Percentiles rank a stretch among this genome's conserved stretches.
phyloP scores from a whole-genome alignment of 371 early-diverging fungal genomes.

The Lichtheimia hyalospora region DNA sequence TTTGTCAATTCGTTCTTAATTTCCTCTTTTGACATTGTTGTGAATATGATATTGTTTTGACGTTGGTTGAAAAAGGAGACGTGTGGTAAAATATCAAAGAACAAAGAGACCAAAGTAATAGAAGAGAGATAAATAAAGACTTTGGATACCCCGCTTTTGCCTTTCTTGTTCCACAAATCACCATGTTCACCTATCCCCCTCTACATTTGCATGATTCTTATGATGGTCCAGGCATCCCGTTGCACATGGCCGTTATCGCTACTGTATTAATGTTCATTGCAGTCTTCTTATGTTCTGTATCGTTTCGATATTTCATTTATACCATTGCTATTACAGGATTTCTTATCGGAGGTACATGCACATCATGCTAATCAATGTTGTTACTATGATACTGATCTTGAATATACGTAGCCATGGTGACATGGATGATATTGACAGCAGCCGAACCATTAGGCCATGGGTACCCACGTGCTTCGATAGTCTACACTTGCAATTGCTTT shows the following conservation, averaged over 20 bases:
- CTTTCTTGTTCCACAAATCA: neutral
- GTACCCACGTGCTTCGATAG: slow-evolving; percentile 17
- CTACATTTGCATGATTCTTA: slow-evolving; percentile 6
- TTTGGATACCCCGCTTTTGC: neutral
- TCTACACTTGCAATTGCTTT: slow-evolving; percentile 19
- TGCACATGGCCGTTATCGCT: slow-evolving; percentile 10
- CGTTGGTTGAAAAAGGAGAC: neutral
- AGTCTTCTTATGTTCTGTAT: slow-evolving; percentile 13
- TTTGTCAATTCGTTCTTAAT: slow-evolving; percentile 28
- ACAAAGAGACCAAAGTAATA: neutral
- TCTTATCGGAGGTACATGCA: slow-evolving; percentile 25
- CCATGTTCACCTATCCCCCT: neutral
- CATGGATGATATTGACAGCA: slow-evolving; percentile 27
- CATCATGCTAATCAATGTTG: neutral
- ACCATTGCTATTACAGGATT: slow-evolving; percentile 27
- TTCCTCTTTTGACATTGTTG: slow-evolving; percentile 27
- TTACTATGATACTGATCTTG: too few species aligned
- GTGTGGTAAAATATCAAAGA: neutral
- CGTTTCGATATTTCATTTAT: slow-evolving; percentile 28
- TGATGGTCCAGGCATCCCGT: slow-evolving; percentile 9
- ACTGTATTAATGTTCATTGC: slow-evolving; percentile 17
- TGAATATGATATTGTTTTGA: neutral
- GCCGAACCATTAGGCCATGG: slow-evolving; percentile 22
- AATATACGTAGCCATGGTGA: slow-evolving; percentile 19
- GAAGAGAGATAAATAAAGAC: neutral